Evolutionary conservation across 23 red algal species (phyloP), one percentile per base, ranked within the genome.

Genomic region (Cyanidiococcus yangmingshanensis): DNA sequence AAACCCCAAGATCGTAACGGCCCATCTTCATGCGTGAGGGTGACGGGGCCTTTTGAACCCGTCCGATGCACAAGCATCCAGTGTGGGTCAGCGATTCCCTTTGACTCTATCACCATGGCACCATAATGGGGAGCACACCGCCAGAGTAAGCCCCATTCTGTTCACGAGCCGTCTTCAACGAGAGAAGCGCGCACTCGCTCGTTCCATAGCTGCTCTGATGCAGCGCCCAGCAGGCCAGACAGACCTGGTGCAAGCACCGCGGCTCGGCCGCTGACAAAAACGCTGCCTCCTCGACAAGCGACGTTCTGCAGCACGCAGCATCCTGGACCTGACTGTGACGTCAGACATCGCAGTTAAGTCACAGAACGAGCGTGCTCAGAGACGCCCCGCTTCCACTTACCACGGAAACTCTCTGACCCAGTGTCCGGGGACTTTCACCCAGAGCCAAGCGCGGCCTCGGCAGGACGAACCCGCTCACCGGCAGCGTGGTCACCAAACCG

Each of bases 381-480:
- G 7, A 25, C 63, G 63, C n/a, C 63, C 63, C 15, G 21, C 21
- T 35, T 32, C 7, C n/a, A 29, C 32, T 71, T 35, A 71, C 63
- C n/a, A 35, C 63, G 3, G 63, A 71, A 12, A 71, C 63, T 71
- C 32, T 71, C 63, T 71, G 63, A 71, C 63, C 32, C 27, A 71
- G 12, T 71, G 63, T 71, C 63, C 63, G 63, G 63, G 63, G 63
- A 71, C 63, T 71, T 71, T 71, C 63, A 54, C 63, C 63, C 32
- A 71, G 63, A 71, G 63, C 63, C n/a, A 35, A 35, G 27, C 63
- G 63, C 27, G 63, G n/a, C n/a, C 3, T 35, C 63, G 63, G 27
- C 63, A 71, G n/a, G 32, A 30, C n/a, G n/a, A 2, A 71, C 63
- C n/a, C 32, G n/a, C 32, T 71, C 63, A 30, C 45, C 7, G 12